Conservation (phyloP, 768 basidiomycete genomes). For the Trametes coccinea region DNA sequence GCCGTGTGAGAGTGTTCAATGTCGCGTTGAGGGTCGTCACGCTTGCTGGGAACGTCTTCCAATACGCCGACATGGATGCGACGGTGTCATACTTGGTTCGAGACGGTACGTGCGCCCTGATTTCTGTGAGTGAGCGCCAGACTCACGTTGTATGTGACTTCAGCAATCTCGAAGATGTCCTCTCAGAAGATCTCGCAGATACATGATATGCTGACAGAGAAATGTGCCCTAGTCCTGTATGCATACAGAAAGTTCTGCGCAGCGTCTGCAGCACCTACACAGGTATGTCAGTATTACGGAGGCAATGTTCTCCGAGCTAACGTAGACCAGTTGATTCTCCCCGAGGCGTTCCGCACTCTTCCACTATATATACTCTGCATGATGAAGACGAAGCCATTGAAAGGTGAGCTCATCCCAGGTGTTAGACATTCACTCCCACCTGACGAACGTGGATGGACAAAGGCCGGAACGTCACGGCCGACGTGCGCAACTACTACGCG, state of each 20-base stretch:
- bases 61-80: slow-evolving; percentile 88
- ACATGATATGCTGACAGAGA: slow-evolving; percentile 81
- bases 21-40: slow-evolving; percentile 79
- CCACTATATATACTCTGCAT: slow-evolving; percentile 81
- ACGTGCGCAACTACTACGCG: slow-evolving; percentile 85
- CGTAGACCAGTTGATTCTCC: slow-evolving; percentile 75
- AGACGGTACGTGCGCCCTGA: slow-evolving; percentile 54
- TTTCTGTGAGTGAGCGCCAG: not conserved
- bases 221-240: slow-evolving; percentile 76
- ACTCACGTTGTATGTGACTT: not conserved
- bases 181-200: slow-evolving; percentile 68
- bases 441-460: not conserved
- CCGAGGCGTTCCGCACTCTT: slow-evolving; percentile 87
- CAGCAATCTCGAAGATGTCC: slow-evolving; percentile 70
- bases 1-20: slow-evolving; percentile 85
- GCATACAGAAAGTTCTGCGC: slow-evolving; percentile 92
- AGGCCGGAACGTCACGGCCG: slow-evolving; percentile 90
- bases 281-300: slow-evolving; percentile 47
- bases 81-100: slow-evolving; percentile 73
- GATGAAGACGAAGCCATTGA: slow-evolving; percentile 89
- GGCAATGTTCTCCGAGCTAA: slow-evolving; percentile 3
- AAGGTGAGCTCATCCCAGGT: slow-evolving; percentile 53
- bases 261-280: slow-evolving; percentile 68
- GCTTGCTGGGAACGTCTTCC: slow-evolving; percentile 89
- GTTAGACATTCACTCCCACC: not conserved